Conservation (phyloP, 331 rosid species). For the Acacia pycnantha region DNA sequence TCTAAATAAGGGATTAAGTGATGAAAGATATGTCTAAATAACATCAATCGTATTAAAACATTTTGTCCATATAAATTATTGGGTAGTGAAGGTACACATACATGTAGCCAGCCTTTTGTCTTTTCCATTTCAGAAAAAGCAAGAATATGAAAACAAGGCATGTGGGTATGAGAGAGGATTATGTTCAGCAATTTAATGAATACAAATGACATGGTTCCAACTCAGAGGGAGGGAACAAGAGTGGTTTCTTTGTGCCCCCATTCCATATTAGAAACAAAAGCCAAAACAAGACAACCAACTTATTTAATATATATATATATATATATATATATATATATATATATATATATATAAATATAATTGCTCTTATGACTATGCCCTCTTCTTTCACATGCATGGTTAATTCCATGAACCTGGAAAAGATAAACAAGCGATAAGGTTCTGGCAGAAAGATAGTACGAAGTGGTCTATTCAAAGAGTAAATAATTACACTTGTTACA, state of each 20-base stretch:
- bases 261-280: background rate
- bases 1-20: background rate
- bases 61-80: background rate
- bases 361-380: background rate
- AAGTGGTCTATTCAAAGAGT: background rate
- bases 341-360: background rate
- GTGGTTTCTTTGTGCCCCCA: background rate
- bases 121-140: background rate
- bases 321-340: too few relatives aligned
- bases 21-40: background rate
- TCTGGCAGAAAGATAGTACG: background rate
- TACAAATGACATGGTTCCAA: slow-evolving; percentile 18
- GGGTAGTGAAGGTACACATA: background rate
- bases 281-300: background rate
- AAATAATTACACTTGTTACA: background rate
- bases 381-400: slow-evolving; percentile 2
- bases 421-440: slow-evolving; percentile 24
- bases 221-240: slow-evolving; percentile 4
- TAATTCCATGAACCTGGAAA: slow-evolving; percentile 25
- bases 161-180: slow-evolving; percentile 4
- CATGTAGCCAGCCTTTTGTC: slow-evolving; percentile 5
- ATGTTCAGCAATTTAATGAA: slow-evolving; percentile 1
- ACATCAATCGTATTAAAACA: background rate
- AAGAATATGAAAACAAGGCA: slow-evolving; percentile 33
- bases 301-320: too few relatives aligned